Conservation (phyloP, 2,329 filamentous ascomycete genomes). For the Cryphonectria parasitica region DNA sequence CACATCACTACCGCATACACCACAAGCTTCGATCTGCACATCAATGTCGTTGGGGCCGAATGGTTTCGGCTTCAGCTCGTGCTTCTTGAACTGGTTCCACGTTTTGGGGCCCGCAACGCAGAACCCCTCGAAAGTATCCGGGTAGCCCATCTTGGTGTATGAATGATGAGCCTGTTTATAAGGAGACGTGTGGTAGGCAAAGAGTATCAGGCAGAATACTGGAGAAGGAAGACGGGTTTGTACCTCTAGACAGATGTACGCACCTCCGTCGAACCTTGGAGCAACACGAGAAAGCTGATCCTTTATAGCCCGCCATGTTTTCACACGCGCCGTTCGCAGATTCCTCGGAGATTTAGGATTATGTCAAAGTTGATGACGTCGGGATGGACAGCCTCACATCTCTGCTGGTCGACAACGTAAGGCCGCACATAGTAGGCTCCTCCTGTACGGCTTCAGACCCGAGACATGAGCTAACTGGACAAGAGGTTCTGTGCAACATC, state of each 20-base stretch:
- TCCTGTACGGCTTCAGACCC: not conserved
- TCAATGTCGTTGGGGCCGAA: constrained; percentile 73
- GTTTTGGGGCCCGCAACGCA: constrained; percentile 47
- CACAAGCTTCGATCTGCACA: constrained; percentile 71
- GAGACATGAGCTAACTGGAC: not conserved
- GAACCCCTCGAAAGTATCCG: constrained; percentile 49
- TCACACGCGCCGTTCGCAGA: not conserved
- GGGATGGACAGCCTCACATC: not conserved
- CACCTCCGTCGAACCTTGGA: not conserved
- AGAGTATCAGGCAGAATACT: too few relatives aligned
- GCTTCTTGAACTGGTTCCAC: constrained; percentile 47
- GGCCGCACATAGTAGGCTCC: not conserved
- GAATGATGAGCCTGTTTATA: not conserved
- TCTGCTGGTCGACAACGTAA: not conserved
- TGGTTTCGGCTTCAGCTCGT: constrained; percentile 58
- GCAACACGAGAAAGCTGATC: not conserved
- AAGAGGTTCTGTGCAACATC: not conserved
- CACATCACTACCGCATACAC: constrained; percentile 63
- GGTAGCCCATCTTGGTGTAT: constrained; percentile 45
- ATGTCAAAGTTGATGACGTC: not conserved
- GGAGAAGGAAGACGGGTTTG: not conserved
- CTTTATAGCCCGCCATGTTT: constrained; percentile 5
- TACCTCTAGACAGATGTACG: not conserved
- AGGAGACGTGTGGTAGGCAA: too few relatives aligned
- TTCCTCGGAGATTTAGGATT: not conserved